phyloP scores from a whole-genome alignment of 2,329 filamentous ascomycete species.

The Colletotrichum costaricense region DNA sequence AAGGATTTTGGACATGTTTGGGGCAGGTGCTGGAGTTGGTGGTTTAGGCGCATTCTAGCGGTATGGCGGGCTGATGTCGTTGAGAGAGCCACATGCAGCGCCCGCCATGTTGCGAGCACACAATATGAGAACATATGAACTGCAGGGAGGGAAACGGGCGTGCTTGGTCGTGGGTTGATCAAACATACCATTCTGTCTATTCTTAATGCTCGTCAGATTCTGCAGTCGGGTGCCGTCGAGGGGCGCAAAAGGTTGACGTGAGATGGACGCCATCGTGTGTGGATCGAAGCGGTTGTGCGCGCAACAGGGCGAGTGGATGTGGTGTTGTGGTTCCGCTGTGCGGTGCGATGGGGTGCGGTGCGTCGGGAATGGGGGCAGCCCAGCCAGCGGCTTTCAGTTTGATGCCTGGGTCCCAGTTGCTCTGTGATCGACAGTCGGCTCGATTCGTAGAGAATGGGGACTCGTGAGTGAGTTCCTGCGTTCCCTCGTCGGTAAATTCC shows the following conservation, averaged over 20 bases:
- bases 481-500: slow-evolving; percentile 7
- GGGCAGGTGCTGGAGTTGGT: not conserved
- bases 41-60: slow-evolving; percentile 13
- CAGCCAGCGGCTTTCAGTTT: slow-evolving; percentile 5
- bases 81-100: not conserved
- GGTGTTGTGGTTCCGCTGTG: not conserved
- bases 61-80: not conserved
- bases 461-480: not conserved
- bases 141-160: not conserved
- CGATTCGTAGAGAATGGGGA: slow-evolving; percentile 28
- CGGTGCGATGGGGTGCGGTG: not conserved
- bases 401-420: slow-evolving; percentile 1
- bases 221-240: slow-evolving; percentile 77
- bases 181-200: slow-evolving; percentile 77
- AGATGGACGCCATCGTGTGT: slow-evolving; percentile 63
- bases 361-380: not conserved
- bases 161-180: slow-evolving; percentile 18
- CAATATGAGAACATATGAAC: not conserved
- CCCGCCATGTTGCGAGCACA: not conserved
- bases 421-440: slow-evolving; percentile 25
- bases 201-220: slow-evolving; percentile 79
- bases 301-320: slow-evolving; percentile 17
- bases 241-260: slow-evolving; percentile 81
- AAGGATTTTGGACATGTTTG: not conserved
- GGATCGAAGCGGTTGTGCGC: slow-evolving; percentile 21